Base-by-base conservation (phyloP, 2,329 filamentous ascomycete species). In the Diaporthe nobilis region DNA sequence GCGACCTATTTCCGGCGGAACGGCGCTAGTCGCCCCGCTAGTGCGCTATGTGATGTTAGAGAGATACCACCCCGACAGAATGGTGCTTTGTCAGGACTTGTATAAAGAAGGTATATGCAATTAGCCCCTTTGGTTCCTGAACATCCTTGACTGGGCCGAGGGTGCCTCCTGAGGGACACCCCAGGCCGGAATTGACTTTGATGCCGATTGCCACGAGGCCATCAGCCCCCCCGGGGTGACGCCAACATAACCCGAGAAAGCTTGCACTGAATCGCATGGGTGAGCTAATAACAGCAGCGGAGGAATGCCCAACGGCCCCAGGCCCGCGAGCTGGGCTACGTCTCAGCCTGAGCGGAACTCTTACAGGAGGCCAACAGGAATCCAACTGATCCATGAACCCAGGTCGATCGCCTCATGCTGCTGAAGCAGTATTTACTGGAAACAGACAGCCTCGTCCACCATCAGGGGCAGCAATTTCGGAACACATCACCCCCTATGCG, bases 1-100 rank as follows among this genome's bases (percentile, higher is more conserved):
- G 72, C 15, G 31, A 76, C 72, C 51, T 74, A 71, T 37, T 74
- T 76, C 72, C 72, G 34, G 34, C 34, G 8, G 34, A 34, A n/a
- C n/a, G n/a, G n/a, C n/a, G n/a, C n/a, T n/a, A n/a, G 6, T 7
- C 7, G 34, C 34, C 34, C 34, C 34, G 34, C 34, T 34, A 34
- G 34, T 8, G 8, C 1, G 34, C 34, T 34, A 34, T 31, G 31
- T 31, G 31, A 31, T 31, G 0, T 39, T 28, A 57, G 3, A 1
- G 12, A 2, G 1, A 25, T n/a, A 28, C 0, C 5, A 3, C 42
- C 9, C 22, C 39, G 17, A 28, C 37, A 65, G 1, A 0, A 13
- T 0, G 7, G 55, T 70, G 49, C 47, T 31, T 28, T 28, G 49
- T 70, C 31, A 34, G 22, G 0, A 2, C 34, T 71, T 76, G 71